Base-by-base conservation (phyloP, 2,329 filamentous ascomycete genomes). In the Ophiostoma populinum region DNA sequence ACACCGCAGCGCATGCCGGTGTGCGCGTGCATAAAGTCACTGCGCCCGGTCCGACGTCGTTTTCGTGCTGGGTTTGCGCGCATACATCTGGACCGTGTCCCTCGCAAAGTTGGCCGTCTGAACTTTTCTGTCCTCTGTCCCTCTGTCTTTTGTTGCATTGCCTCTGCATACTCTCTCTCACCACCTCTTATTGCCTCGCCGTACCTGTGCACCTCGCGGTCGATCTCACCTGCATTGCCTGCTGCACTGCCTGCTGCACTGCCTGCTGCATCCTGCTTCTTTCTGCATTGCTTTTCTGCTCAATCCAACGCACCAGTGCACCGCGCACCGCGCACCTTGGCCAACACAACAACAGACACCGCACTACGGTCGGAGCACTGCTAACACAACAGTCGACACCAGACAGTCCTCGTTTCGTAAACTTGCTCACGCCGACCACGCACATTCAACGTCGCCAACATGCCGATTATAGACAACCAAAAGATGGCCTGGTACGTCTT, bases 401-500 rank as follows among this genome's bases (percentile, higher is more conserved):
- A 26, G 24, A 26, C 24, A n/a, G 3, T 7, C 16, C 20, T 24
- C 26, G 15, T 30, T 24, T 26, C 20, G n/a, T 26, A 20, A 8
- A 25, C 31, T 24, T 13, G 30, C 13, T 29, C 31, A 34, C n/a
- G n/a, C n/a, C n/a, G n/a, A 21, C 10, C 11, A n/a, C 30, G 12
- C 12, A 17, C 25, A 18, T 3, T 19, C 12, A 17, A 19, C 20
- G 6, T 28, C 8, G 24, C 37, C 51, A 61, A 51, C 37, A 80
- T 80, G 75, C 71, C 72, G 49, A 61, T 75, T 32, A 73, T 80
- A 45, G 70, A 79, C 48, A 75, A 75, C 42, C 62, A 72, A 53
- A 78, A 77, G 56, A 78, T 80, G 65, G 75, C 75, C 51, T 80
- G 75, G 75, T 80, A 66, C 48, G 74, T 61, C 37, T 26, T 40